Evolutionary conservation across 495 filamentous ascomycete genomes (phyloP), one percentile per base, ranked within the genome.

Genomic region (Filosporella fistucella): DNA sequence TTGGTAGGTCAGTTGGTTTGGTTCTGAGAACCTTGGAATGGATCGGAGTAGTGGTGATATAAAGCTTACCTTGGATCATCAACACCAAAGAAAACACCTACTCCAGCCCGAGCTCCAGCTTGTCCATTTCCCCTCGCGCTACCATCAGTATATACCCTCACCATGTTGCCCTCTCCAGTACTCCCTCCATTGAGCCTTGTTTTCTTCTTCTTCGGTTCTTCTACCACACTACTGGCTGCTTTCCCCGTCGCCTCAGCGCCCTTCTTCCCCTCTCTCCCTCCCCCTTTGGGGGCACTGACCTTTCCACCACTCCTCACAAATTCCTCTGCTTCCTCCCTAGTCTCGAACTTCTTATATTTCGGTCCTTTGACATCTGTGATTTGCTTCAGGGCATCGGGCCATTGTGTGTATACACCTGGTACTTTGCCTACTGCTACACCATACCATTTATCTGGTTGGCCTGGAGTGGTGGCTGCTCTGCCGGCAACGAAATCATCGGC

Each of bases 351-450:
- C 64, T 85, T 86, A 59, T 86, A 88, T 54, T 89, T 89, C 14
- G 89, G 88, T 13, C 80, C 79, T 48, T 81, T 82, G 61, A 80
- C 84, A 4, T 88, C 89, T 5, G 69, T 78, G 25, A 96, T 89
- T 46, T 93, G 86, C 45, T 81, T 70, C 52, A 87, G 76, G 2
- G 85, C 89, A 20, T 74, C 75, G n/a, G 72, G 61, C 91, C 91
- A 98, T 45, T 91, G 81, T 4, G 83, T 86, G 64, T 96, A 98
- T 2, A 98, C 84, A 4, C 93, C 91, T 0, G 91, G 87, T n/a
- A 74, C 68, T 47, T 79, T 75, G 34, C 93, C 93, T 47, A 78
- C 75, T 33, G 83, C 88, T n/a, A 98, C 84, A 7, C 78, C 93
- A 57, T 98, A 98, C 61, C 80, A 97, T 58, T 78, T 81, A 10